Evolutionary conservation across 2,329 filamentous ascomycete genomes (phyloP), one percentile per base, ranked within the genome.

Genomic region (Neobulgaria alba): DNA sequence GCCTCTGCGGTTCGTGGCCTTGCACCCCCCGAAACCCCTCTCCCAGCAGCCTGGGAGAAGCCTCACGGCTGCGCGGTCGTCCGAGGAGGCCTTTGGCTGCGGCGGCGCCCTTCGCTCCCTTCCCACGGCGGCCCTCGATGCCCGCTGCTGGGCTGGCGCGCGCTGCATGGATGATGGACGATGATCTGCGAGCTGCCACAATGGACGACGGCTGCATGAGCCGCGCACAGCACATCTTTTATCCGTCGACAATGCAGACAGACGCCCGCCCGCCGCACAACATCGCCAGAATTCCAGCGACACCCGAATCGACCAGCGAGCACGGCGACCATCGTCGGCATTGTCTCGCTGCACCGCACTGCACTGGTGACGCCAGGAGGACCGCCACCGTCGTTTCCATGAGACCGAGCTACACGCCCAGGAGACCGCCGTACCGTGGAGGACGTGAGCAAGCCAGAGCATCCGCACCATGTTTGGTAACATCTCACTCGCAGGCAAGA

Each of bases 221-320:
- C 17, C 23, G 26, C 12, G 33, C 33, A 20, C 32, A 31, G 17
- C 31, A 31, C 33, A 32, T 21, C 26, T 36, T 33, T 41, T 32
- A 41, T 32, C 39, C 39, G 39, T 10, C 32, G 8, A 14, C 29
- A 39, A 33, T 15, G 23, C 33, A 17, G 23, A 17, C 10, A 33
- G 19, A 35, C 18, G 18, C 33, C 17, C 15, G 17, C 16, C 4
- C 33, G 20, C 15, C 32, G 15, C 32, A 3, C 5, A 14, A n/a
- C 7, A 26, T 26, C 23, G 7, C 7, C 23, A 12, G 23, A 26
- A 26, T 12, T 12, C 12, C 23, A 7, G 12, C 12, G 23, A 26
- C 23, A 26, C 23, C 23, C 12, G 23, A 12, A 26, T 26, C 7
- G 12, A n/a, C n/a, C n/a, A n/a, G n/a, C n/a, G n/a, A n/a, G n/a